Base-by-base conservation (phyloP, 106 monocot genomes). In the Allium cepa region DNA sequence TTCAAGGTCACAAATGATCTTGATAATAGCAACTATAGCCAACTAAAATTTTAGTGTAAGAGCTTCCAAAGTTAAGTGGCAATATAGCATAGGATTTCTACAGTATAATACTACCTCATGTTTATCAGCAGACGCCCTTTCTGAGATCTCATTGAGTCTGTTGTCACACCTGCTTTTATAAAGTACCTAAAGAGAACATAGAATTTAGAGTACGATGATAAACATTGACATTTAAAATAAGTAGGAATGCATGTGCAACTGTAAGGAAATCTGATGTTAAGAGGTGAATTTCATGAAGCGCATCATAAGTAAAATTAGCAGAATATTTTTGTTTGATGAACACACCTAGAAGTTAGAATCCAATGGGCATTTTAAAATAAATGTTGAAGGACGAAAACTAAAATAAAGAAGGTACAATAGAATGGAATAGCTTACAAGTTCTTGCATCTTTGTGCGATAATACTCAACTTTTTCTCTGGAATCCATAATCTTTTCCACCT, bases 81-180 rank as follows among this genome's bases (percentile, higher is more conserved):
- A 46, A 46, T 55, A 3, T 15, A 55, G 53, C 3, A 55, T 55
- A 49, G n/a, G 18, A 46, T 16, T 55, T 10, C 47, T 16, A 60
- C 57, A 49, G 60, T 50, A 68, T 53, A 55, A 55, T 55, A 36
- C 36, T 36, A 99, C 97, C 97, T 99, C 97, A 26, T 73, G 82
- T 79, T 78, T 99, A 78, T 85, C 92, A 63, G 92, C 75, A 69
- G 84, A 84, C 47, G 89, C 85, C 72, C 88, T 86, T 68, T 99
- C 97, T 53, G 87, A 90, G 49, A 85, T 92, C 78, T 99, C 97
- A 83, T 92, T 99, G 49, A 99, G 87, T 62, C 84, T 87, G 62
- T 92, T 99, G 66, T 99, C 97, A 67, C 97, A 99, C 71, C 87
- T 84, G 79, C 97, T 99, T 77, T 87, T 99, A 58, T 99, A 99